Conservation (phyloP, 345 rosid species). For the Heritiera littoralis region DNA sequence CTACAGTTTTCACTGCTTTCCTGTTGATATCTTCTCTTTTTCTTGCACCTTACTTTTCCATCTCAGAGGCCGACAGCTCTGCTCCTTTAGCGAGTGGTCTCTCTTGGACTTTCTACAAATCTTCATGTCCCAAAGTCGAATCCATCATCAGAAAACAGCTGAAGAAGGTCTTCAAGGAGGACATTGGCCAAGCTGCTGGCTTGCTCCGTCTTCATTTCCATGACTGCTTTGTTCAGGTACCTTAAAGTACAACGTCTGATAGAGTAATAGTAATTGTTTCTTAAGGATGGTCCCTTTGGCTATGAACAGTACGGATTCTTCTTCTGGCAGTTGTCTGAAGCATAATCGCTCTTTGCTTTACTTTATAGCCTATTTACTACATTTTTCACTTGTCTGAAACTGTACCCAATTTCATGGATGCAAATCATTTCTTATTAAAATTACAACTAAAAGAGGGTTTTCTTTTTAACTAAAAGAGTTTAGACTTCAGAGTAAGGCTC, state of each 20-base stretch:
- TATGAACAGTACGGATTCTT: background rate
- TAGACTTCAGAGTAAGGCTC: too few relatives aligned
- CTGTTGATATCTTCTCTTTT: slow-evolving; percentile 26
- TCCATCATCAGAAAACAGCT: slow-evolving; percentile 56
- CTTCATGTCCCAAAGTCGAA: slow-evolving; percentile 66
- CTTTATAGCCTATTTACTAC: background rate
- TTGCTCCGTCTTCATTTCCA: slow-evolving; percentile 89
- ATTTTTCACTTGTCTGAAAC: slow-evolving; percentile 3
- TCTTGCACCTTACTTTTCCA: slow-evolving; percentile 13
- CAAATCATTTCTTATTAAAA: background rate
- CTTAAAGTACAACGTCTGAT: background rate
- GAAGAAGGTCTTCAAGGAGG: slow-evolving; percentile 58
- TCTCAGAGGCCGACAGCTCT: slow-evolving; percentile 22
- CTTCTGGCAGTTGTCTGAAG: background rate
- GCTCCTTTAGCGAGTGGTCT: slow-evolving; percentile 55
- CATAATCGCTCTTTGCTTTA: too few relatives aligned
- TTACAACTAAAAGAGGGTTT: background rate
- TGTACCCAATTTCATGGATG: background rate
- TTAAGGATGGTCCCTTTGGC: background rate
- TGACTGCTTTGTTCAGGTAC: slow-evolving; percentile 91
- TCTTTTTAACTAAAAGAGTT: background rate
- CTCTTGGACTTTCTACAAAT: slow-evolving; percentile 66
- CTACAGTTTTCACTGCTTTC: slow-evolving; percentile 13
- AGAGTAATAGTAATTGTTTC: background rate
- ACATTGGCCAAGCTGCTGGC: slow-evolving; percentile 90